phyloP scores from a whole-genome alignment of 2,329 filamentous ascomycete species.

The Bipolaris zeicola region DNA sequence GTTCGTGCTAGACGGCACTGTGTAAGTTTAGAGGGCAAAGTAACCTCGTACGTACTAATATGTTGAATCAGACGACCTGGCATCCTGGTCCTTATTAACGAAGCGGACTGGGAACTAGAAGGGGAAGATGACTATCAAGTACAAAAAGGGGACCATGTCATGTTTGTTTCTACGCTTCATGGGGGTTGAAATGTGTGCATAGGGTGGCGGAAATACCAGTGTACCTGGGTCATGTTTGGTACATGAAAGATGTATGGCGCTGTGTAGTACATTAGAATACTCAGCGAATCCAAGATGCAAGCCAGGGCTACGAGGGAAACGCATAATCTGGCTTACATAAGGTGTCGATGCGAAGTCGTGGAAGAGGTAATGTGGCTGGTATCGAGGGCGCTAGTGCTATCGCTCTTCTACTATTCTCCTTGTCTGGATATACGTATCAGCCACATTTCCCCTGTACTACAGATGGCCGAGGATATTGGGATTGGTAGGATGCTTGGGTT shows the following conservation, averaged over 20 bases:
- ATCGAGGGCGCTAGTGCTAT: too few relatives aligned
- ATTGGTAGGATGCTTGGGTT: too few relatives aligned
- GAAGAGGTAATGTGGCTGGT: too few relatives aligned
- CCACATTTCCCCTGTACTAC: background rate
- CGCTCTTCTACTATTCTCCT: background rate
- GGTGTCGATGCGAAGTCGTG: background rate
- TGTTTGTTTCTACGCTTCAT: constrained; percentile 96
- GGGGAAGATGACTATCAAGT: constrained; percentile 90
- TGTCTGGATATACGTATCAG: background rate
- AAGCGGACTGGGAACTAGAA: constrained; percentile 97
- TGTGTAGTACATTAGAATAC: background rate
- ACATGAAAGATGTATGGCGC: too few relatives aligned
- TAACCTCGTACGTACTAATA: constrained; percentile 17
- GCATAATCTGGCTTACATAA: background rate
- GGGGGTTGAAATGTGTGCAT: constrained; percentile 66
- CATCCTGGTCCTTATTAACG: constrained; percentile 95
- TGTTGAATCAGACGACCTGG: constrained; percentile 75
- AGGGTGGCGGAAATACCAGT: background rate
- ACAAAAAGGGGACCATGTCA: constrained; percentile 79
- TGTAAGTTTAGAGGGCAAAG: constrained; percentile 64
- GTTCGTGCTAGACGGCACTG: constrained; percentile 83
- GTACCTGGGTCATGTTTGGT: too few relatives aligned
- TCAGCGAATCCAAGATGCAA: background rate
- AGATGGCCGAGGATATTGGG: too few relatives aligned
- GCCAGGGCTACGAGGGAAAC: too few relatives aligned